Evolutionary conservation across 108 stramenopile genomes (phyloP).

Genomic region (Cyclotella distinguenda): DNA sequence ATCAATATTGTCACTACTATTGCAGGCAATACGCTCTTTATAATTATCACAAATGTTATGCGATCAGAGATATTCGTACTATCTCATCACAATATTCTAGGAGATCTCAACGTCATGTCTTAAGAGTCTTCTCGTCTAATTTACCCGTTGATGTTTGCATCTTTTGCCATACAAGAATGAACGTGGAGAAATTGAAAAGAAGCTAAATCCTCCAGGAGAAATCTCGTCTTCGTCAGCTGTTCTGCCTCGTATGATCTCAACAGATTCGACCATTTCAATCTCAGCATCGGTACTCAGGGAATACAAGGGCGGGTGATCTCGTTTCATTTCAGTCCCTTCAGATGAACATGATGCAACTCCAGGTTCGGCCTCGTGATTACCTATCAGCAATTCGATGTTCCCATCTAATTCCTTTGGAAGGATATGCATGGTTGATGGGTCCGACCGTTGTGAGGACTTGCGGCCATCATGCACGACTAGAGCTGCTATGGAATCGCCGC

Average conservation of each 20-base stretch:
- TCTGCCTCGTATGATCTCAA: neutral
- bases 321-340: conserved; percentile 3
- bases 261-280: neutral
- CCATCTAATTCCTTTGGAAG: conserved; percentile 16
- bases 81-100: no score
- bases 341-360: neutral
- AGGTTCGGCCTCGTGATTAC: neutral
- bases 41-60: no score
- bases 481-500: neutral
- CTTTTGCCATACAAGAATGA: conserved; percentile 40
- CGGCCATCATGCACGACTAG: neutral
- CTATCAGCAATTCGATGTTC: conserved; percentile 3
- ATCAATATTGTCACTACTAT: no score
- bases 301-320: neutral
- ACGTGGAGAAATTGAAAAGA: conserved; percentile 45
- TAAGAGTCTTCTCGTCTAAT: no score
- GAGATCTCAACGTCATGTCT: no score
- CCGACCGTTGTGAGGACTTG: neutral
- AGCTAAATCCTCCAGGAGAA: conserved; percentile 31
- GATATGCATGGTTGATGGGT: conserved; percentile 3
- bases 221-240: neutral
- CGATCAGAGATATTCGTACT: no score
- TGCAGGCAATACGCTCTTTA: no score
- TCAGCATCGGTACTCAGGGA: neutral
- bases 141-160: conserved; percentile 2